Conservation (phyloP, 805 yeast species). For the Sugiyamaella boreocaroliniensis region DNA sequence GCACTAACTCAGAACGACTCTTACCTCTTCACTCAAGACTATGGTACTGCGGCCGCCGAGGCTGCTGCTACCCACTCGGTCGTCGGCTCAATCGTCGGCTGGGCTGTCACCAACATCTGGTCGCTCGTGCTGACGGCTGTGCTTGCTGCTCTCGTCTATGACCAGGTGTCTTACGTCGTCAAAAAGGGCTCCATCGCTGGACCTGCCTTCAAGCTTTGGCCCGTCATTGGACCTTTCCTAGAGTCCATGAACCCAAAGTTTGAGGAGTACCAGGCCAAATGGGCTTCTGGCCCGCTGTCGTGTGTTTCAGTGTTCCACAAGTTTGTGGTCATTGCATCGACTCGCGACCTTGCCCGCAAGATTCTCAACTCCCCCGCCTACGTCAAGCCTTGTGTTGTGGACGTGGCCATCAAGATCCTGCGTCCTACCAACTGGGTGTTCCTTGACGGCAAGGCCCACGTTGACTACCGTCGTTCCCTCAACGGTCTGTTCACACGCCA, state of each 20-base stretch:
- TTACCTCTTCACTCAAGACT: not conserved
- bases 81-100: constrained; percentile 1
- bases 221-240: constrained; percentile 91
- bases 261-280: constrained; percentile 84
- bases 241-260: constrained; percentile 94
- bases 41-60: not conserved
- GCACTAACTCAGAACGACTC: not conserved
- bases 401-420: constrained; percentile 87
- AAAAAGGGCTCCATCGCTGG: constrained; percentile 89
- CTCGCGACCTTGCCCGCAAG: constrained; percentile 83
- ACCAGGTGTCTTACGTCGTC: constrained; percentile 59
- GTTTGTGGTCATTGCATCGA: constrained; percentile 89
- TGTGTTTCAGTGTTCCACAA: constrained; percentile 98
- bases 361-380: constrained; percentile 75
- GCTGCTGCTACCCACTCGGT: not conserved
- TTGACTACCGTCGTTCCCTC: constrained; percentile 84
- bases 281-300: constrained; percentile 90
- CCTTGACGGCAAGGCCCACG: constrained; percentile 90
- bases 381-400: constrained; percentile 97
- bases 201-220: constrained; percentile 82
- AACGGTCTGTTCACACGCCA: constrained; percentile 81
- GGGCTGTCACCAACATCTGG: constrained; percentile 13
- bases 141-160: constrained; percentile 25
- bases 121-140: constrained; percentile 17
- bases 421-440: constrained; percentile 98